Conservation (phyloP, 2,329 filamentous ascomycete species). For the Fusarium sp. region DNA sequence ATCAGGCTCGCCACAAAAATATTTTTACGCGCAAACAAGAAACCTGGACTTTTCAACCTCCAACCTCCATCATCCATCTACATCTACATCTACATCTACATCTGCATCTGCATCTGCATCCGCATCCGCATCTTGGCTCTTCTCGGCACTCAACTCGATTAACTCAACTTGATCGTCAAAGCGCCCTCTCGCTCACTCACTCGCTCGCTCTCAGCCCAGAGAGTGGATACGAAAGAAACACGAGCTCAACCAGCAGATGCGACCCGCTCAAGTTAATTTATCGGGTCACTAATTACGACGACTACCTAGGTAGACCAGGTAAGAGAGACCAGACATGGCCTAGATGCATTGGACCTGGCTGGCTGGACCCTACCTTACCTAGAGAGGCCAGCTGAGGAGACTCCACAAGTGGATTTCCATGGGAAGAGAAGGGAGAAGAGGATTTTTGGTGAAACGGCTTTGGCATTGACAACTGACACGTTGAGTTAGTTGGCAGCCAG, state of each 20-base stretch:
- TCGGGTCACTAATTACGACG: conserved; percentile 7
- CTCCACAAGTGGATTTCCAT: conserved; percentile 17
- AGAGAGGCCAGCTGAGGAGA: not conserved
- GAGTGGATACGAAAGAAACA: conserved; percentile 19
- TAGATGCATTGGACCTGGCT: conserved; percentile 11
- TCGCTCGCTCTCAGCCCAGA: not conserved
- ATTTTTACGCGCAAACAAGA: not conserved
- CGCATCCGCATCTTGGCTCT: not conserved
- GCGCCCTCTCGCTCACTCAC: not conserved
- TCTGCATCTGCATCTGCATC: not conserved
- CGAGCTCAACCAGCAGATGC: not conserved
- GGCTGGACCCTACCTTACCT: not conserved
- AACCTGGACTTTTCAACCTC: not conserved
- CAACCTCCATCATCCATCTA: not conserved
- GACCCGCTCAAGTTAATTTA: conserved; percentile 30
- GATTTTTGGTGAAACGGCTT: conserved; percentile 5
- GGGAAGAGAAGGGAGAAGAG: not conserved
- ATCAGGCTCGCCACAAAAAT: not conserved
- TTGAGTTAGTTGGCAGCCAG: conserved; percentile 21
- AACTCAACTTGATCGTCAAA: not conserved
- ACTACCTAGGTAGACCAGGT: not conserved
- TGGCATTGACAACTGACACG: conserved; percentile 2
- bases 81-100: too few relatives aligned
- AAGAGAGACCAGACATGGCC: conserved; percentile 13
- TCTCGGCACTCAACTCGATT: not conserved